Conservation (phyloP, 805 yeast species). For the Candida boidinii region DNA sequence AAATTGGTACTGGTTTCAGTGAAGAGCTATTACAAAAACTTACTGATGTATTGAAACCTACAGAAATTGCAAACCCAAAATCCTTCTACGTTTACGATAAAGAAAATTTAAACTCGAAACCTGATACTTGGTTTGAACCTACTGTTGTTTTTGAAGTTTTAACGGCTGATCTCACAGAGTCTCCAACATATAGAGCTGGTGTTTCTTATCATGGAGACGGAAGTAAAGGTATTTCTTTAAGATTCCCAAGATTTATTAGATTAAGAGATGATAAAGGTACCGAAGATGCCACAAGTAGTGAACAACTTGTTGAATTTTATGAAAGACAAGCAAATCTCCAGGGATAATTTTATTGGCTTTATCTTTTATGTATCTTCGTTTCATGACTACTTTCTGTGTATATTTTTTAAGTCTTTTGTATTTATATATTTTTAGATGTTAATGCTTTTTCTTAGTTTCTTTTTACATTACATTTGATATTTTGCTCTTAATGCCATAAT, state of each 20-base stretch:
- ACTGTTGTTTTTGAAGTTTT: constrained; percentile 74
- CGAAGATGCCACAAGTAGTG: constrained; percentile 81
- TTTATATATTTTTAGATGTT: too few species aligned
- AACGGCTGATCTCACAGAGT: constrained; percentile 83
- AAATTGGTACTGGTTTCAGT: constrained; percentile 94
- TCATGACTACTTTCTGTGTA: too few species aligned
- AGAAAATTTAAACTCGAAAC: constrained; percentile 53
- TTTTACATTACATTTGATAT: too few species aligned
- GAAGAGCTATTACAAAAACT: constrained; percentile 69
- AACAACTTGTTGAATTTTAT: constrained; percentile 78
- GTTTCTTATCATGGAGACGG: constrained; percentile 46
- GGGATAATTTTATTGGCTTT: too few species aligned
- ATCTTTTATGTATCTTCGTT: too few species aligned
- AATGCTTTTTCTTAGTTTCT: too few species aligned
- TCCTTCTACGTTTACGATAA: constrained; percentile 60
- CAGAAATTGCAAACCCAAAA: constrained; percentile 58
- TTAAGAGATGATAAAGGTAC: constrained; percentile 79
- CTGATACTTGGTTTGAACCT: constrained; percentile 96
- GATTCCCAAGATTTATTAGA: constrained; percentile 83
- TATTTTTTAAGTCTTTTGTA: too few species aligned
- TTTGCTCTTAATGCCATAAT: too few species aligned
- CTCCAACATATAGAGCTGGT: constrained; percentile 88
- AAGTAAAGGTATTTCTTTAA: constrained; percentile 66
- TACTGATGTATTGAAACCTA: constrained; percentile 53
- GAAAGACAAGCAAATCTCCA: constrained; percentile 49